Conservation (phyloP, 768 basidiomycete species). For the Arthromyces matolae region DNA sequence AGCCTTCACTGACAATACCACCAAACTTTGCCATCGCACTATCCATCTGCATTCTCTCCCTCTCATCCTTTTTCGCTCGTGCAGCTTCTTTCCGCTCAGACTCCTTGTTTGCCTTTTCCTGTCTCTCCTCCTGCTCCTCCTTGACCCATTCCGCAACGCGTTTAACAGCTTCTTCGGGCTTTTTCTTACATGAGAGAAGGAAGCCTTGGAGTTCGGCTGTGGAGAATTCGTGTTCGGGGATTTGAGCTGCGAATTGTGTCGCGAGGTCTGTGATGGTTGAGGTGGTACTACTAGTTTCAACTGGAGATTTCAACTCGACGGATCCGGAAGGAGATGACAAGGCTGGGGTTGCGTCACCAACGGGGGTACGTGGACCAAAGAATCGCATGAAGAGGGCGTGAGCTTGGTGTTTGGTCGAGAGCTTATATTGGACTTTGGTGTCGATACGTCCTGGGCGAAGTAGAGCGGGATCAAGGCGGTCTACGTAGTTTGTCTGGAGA, state of each 20-base stretch:
- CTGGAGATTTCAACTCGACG: neutral
- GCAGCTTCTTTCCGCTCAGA: constrained; percentile 26
- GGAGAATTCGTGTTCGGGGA: constrained; percentile 50
- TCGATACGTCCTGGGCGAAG: constrained; percentile 58
- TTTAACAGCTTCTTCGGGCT: constrained; percentile 32
- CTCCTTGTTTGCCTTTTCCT: constrained; percentile 31
- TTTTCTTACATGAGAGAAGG: constrained; percentile 42
- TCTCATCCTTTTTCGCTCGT: constrained; percentile 22
- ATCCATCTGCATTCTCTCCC: constrained; percentile 23
- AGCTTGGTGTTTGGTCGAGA: constrained; percentile 45
- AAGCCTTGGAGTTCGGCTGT: constrained; percentile 63
- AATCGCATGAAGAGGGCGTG: constrained; percentile 47
- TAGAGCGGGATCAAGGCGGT: constrained; percentile 53
- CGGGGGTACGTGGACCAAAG: constrained; percentile 27
- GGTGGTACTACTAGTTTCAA: constrained; percentile 1
- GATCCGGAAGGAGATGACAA: too few relatives aligned
- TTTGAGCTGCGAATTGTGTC: constrained; percentile 32
- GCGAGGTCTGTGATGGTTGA: constrained; percentile 31
- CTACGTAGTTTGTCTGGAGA: constrained; percentile 49
- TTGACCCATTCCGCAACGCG: constrained; percentile 42
- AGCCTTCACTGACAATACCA: constrained; percentile 9
- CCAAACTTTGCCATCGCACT: constrained; percentile 21
- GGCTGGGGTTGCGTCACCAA: neutral
- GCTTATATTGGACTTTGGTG: constrained; percentile 46
- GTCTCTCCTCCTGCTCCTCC: constrained; percentile 29